Evolutionary conservation across 1,139 yeast genomes (phyloP), one percentile per base, ranked within the genome.

Genomic region (Hemisphaericaspora xylofermentans): DNA sequence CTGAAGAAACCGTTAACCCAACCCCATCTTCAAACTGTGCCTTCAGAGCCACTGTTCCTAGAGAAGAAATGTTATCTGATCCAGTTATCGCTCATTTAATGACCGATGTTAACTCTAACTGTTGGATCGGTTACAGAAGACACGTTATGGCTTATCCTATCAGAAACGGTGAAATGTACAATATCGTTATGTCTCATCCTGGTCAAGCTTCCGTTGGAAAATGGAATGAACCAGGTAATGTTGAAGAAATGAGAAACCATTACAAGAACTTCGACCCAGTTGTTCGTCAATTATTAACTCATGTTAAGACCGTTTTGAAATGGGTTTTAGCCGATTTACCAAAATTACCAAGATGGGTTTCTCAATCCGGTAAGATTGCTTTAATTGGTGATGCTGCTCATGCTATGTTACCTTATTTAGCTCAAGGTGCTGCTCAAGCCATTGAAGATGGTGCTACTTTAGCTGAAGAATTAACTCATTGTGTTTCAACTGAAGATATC

Each of bases 381-480:
- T 50, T 64, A 31, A 38, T 65, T 14, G 70, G 70, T n/a, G 72
- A 65, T 48, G 60, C 68, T 3, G 63, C 65, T 25, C 73, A 66
- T 47, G 64, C 72, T 3, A 66, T 66, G 50, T 50, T 66, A 46
- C 72, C 72, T 10, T 67, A 66, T 48, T 53, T 66, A 38, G 66
- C 69, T 16, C 67, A 63, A 41, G 72, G 72, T 17, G 72, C 72
- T n/a, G 68, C 67, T 9, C 66, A 64, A 47, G 71, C 72, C 2
- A 56, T 66, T 41, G 72, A 57, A 45, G 62, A 57, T 42, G 48
- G 57, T 15, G 57, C 56, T 14, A 54, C 57, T 28, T 48, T 56
- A 32, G 52, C 51, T 22, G 51, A 47, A 31, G 41, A 41, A 35
- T 42, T 49, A 28, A 41, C 40, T 14, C 28, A 32, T 16, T 37